phyloP scores from a whole-genome alignment of 805 yeast genomes.

The Candida sakaeoensis region DNA sequence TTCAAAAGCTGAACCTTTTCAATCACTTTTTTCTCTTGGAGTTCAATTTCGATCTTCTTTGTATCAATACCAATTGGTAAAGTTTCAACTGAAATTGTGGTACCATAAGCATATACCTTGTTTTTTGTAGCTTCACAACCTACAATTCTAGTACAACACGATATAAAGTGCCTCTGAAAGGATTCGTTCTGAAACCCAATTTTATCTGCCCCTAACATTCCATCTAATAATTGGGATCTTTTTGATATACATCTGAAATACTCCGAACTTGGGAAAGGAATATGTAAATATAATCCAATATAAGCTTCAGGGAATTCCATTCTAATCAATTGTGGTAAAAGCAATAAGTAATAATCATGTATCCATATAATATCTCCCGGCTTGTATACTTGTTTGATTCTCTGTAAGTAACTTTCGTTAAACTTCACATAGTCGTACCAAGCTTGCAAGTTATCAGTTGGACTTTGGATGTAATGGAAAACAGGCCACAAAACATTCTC shows the following conservation, averaged over 20 bases:
- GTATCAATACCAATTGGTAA: slow-evolving; percentile 91
- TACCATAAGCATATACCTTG: slow-evolving; percentile 69
- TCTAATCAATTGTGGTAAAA: slow-evolving; percentile 79
- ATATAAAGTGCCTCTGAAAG: slow-evolving; percentile 85
- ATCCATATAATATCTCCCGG: slow-evolving; percentile 93
- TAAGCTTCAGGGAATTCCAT: slow-evolving; percentile 69
- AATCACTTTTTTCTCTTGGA: slow-evolving; percentile 44
- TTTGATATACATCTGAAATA: slow-evolving; percentile 86
- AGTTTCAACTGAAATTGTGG: slow-evolving; percentile 66
- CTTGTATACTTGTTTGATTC: slow-evolving; percentile 64
- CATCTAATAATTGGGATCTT: slow-evolving; percentile 78
- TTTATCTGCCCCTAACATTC: slow-evolving; percentile 85
- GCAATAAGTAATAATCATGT: slow-evolving; percentile 81
- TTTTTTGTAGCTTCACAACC: slow-evolving; percentile 71
- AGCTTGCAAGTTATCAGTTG: slow-evolving; percentile 63
- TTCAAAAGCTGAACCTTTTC: slow-evolving; percentile 63
- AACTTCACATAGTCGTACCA: slow-evolving; percentile 89
- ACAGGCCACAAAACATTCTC: slow-evolving; percentile 93
- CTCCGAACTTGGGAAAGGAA: slow-evolving; percentile 95
- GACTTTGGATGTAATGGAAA: slow-evolving; percentile 84
- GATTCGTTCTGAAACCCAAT: slow-evolving; percentile 84
- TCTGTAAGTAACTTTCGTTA: slow-evolving; percentile 86
- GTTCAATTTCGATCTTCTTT: slow-evolving; percentile 59
- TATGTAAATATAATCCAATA: slow-evolving; percentile 78
- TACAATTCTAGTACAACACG: slow-evolving; percentile 82